Base-by-base conservation (phyloP, 768 basidiomycete species). In the Boletus barrowsii region DNA sequence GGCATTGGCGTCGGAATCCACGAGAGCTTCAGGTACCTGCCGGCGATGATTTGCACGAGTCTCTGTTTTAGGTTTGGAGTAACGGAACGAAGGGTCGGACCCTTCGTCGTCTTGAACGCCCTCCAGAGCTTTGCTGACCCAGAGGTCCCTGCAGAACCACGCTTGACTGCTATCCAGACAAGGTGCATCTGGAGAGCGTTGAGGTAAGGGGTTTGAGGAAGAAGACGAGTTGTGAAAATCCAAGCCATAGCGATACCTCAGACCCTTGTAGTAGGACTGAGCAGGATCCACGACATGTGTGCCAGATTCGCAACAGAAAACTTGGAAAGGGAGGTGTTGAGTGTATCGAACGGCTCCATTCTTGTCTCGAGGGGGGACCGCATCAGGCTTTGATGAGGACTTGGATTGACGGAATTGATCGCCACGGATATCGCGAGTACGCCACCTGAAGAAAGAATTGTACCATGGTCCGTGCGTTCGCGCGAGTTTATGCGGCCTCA, bases 351-450 rank as follows among this genome's bases (percentile, higher is more conserved):
- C 75, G 2, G 93, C 84, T 4, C 91, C 93, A 42, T 77, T 76
- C 54, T 78, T 78, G 70, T 99, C 95, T 58, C 95, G 88, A 3
- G 96, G 96, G 15, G 97, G 97, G 0, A 93, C 93, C 3, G 88
- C 87, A 64, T 93, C 92, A 17, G 87, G 82, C 58, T 93, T 90
- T 1, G 93, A 90, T 15, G 91, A 90, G 1, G 94, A 97, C 66
- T 91, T 93, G 49, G 95, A 94, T 64, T 97, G 95, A 9, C 97
- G 84, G 79, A 99, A 98, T 64, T 98, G 90, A 74, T 98, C 96
- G 33, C 97, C 97, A 66, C 90, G 93, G 63, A 99, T 96, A 66
- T 99, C 97, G 33, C 97, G 87, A 5, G 97, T 98, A 51, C 97
- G 79, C 97, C 97, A 99, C 57, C 93, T 95, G 29, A 58, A 22